Base-by-base conservation (phyloP, 2,329 filamentous ascomycete species). In the Hypocreales sp. region DNA sequence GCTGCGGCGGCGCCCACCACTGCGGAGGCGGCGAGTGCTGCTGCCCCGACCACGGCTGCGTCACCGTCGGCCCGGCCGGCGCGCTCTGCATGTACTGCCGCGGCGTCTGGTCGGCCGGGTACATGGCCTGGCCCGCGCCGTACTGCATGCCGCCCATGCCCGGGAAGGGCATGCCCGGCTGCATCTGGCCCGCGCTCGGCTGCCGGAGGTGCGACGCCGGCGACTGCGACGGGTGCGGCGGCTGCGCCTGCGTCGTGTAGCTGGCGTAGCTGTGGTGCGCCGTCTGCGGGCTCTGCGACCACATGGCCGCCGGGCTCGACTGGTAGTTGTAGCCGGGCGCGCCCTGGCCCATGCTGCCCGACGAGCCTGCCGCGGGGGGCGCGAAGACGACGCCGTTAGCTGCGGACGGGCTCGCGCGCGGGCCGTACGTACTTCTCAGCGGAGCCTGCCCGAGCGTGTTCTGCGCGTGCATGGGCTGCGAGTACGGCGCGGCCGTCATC, bases 391-490 rank as follows among this genome's bases (percentile, higher is more conserved):
- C n/a, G n/a, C n/a, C n/a, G n/a, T n/a, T n/a, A n/a, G n/a, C n/a
- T n/a, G n/a, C n/a, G n/a, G n/a, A n/a, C n/a, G n/a, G n/a, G n/a
- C n/a, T n/a, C n/a, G n/a, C n/a, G n/a, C n/a, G n/a, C n/a, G n/a
- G n/a, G n/a, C n/a, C n/a, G n/a, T n/a, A n/a, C n/a, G n/a, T n/a
- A n/a, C n/a, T n/a, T n/a, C n/a, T n/a, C n/a, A n/a, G n/a, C n/a
- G n/a, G n/a, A n/a, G n/a, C n/a, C n/a, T n/a, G n/a, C n/a, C n/a
- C n/a, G 69, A 5, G 11, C 10, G 20, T 64, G 44, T 71, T 76
- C 44, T 79, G 79, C 20, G 76, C 67, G 44, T 80, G 74, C 27
- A 75, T 61, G 29, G 79, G 67, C 44, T 76, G 78, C 29, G 75
- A 71, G 51, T 84, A 92, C 2, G 69, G 62, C 35, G 57, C 68